Percentiles rank a stretch among this genome's conserved stretches.
phyloP scores from a whole-genome alignment of 83 land plant species.

The Isoetes engelmannii region DNA sequence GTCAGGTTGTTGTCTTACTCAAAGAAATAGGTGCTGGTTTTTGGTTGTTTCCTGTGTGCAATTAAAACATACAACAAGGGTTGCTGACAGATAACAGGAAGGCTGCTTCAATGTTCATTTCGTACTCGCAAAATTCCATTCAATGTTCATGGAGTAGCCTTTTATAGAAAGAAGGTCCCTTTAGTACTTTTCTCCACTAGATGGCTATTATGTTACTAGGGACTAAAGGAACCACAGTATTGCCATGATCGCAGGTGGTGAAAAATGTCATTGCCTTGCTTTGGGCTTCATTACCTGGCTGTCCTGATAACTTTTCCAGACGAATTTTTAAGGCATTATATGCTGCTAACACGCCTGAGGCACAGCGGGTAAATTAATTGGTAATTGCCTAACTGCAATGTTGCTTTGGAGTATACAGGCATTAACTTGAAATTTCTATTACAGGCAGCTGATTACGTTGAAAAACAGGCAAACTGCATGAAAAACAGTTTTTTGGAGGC shows the following conservation, averaged over 20 bases:
- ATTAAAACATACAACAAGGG: background rate
- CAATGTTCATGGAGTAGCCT: conserved; percentile 91
- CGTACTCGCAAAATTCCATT: conserved; percentile 91
- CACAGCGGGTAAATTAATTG: conserved; percentile 51
- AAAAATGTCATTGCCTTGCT: conserved; percentile 72
- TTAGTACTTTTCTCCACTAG: background rate
- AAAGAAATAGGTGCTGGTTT: background rate
- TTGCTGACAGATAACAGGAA: conserved; percentile 69
- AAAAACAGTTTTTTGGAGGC: conserved; percentile 64
- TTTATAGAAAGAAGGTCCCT: conserved; percentile 85
- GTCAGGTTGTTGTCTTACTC: conserved; percentile 52
- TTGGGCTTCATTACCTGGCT: conserved; percentile 53
- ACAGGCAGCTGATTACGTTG: conserved; percentile 78
- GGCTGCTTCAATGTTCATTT: conserved; percentile 65
- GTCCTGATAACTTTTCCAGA: conserved; percentile 59
- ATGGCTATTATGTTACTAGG: background rate
- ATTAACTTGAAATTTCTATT: background rate
- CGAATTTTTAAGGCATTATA: conserved; percentile 76
- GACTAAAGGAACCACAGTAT: background rate
- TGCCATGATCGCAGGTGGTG: conserved; percentile 45
- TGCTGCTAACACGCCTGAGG: conserved; percentile 62
- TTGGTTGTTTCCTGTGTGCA: background rate
- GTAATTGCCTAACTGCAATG: background rate
- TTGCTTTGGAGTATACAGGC: background rate
- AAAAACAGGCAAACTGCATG: conserved; percentile 49